Evolutionary conservation across 2,329 filamentous ascomycete species (phyloP).

Genomic region (Aulographum hederae): DNA sequence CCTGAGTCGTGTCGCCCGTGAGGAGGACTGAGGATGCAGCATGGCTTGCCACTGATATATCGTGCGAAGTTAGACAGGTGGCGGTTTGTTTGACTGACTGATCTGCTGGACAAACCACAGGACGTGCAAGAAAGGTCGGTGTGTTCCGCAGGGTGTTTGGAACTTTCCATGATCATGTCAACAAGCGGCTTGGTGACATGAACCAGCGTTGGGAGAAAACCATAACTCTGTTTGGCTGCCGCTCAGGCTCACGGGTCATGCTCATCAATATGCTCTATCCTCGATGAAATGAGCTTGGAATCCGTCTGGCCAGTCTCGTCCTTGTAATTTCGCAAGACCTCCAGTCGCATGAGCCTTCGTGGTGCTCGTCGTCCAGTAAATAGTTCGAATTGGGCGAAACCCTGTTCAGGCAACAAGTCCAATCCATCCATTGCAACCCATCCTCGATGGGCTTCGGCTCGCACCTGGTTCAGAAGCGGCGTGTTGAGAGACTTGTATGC

Average conservation of each 20-base stretch:
- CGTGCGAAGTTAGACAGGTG: too few species aligned
- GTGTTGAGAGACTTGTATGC: constrained; percentile 59
- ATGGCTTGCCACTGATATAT: too few species aligned
- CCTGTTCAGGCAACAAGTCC: constrained; percentile 60
- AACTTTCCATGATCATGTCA: too few species aligned
- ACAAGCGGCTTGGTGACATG: too few species aligned
- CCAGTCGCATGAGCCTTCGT: constrained; percentile 49
- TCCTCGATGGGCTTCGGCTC: constrained; percentile 37
- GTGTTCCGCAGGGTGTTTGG: too few species aligned
- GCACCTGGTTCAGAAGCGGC: constrained; percentile 50
- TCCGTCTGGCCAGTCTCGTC: constrained; percentile 3
- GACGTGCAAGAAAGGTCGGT: too few species aligned
- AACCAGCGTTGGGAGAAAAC: too few species aligned
- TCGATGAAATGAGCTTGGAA: constrained; percentile 2
- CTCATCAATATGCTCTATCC: constrained; percentile 2
- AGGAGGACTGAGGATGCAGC: too few species aligned
- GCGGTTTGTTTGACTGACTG: too few species aligned
- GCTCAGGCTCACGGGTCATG: constrained; percentile 4
- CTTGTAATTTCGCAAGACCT: constrained; percentile 25
- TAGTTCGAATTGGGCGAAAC: constrained; percentile 65
- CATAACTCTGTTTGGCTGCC: too few species aligned
- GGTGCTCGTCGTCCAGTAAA: constrained; percentile 60
- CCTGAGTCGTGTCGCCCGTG: too few species aligned
- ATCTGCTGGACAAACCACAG: too few species aligned
- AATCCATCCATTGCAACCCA: constrained; percentile 65